Conservation (phyloP, 192 early-diverging fungal genomes). For the Coemansia sp. region DNA sequence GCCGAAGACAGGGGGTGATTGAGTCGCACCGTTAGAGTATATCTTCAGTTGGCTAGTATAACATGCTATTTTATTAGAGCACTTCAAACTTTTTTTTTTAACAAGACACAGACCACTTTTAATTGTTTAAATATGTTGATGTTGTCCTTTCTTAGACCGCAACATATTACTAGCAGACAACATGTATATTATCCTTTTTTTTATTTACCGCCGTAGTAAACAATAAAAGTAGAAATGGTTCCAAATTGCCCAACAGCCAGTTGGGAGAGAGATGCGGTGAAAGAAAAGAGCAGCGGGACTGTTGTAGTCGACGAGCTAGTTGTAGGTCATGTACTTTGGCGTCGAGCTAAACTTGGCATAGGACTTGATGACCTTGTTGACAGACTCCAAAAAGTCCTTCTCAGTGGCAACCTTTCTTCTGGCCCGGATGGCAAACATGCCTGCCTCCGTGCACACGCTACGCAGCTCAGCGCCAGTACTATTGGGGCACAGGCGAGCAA, state of each 20-base stretch:
- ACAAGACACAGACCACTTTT: background rate
- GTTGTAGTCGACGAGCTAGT: slow-evolving; percentile 42
- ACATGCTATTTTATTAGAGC: background rate
- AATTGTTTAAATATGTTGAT: background rate
- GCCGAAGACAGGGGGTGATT: background rate
- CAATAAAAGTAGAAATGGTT: background rate
- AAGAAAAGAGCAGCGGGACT: background rate
- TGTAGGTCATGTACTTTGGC: slow-evolving; percentile 90
- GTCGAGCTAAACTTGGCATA: slow-evolving; percentile 99
- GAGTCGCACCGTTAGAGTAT: background rate
- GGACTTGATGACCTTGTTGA: slow-evolving; percentile 99
- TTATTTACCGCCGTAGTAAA: background rate
- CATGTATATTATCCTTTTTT: background rate
- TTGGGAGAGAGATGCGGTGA: background rate
- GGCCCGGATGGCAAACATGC: slow-evolving; percentile 99
- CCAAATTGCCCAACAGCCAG: background rate
- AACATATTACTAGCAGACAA: background rate
- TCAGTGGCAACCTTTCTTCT: slow-evolving; percentile 99
- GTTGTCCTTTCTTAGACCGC: background rate
- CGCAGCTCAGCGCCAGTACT: slow-evolving; percentile 98
- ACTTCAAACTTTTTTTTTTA: background rate
- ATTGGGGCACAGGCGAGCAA: slow-evolving; percentile 98
- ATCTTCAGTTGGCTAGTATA: background rate
- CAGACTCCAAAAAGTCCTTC: slow-evolving; percentile 99
- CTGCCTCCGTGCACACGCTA: slow-evolving; percentile 99